A percentile compares a stretch with the other conserved stretches of the same genome.
phyloP scores from a whole-genome alignment of 1,284 basidiomycete species.

The Ustilago xerochloae region DNA sequence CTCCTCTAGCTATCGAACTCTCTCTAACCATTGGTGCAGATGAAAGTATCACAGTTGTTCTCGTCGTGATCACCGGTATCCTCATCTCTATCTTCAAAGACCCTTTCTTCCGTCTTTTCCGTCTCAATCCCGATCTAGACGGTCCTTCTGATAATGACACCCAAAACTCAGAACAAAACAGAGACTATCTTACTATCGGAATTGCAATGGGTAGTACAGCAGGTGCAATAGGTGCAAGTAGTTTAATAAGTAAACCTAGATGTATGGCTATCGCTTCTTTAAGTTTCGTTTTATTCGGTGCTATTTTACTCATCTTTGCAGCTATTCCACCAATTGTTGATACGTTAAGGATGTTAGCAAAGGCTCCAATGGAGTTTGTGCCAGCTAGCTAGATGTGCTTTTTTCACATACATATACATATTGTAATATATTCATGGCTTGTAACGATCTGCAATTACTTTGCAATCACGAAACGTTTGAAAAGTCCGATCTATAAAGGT shows the following conservation, averaged over 20 bases:
- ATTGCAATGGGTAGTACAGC: slow-evolving; percentile 58
- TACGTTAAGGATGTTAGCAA: slow-evolving; percentile 19
- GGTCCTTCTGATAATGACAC: background rate
- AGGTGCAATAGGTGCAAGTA: slow-evolving; percentile 57
- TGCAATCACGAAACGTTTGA: no score
- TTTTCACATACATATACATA: background rate
- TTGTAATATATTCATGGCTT: background rate
- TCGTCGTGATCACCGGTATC: slow-evolving; percentile 63
- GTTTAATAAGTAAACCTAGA: slow-evolving; percentile 50
- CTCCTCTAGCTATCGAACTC: slow-evolving; percentile 60
- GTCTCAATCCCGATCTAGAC: slow-evolving; percentile 30
- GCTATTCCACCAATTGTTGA: slow-evolving; percentile 56
- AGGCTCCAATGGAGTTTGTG: slow-evolving; percentile 11
- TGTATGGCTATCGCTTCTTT: slow-evolving; percentile 58
- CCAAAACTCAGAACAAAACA: background rate
- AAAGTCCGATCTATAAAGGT: no score
- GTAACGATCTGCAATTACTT: background rate
- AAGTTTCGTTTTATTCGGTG: slow-evolving; percentile 57
- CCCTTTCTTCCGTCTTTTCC: slow-evolving; percentile 51
- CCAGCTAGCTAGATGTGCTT: background rate
- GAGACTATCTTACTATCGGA: slow-evolving; percentile 54
- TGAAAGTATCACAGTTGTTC: slow-evolving; percentile 56
- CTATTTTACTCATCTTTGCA: slow-evolving; percentile 51
- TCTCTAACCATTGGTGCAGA: slow-evolving; percentile 55
- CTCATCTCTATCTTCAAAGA: slow-evolving; percentile 58